These are phyloP conservation scores for Rheum nobile DNA, from an alignment of 148 eudicot species.

Conservation along the genomic window DNA sequence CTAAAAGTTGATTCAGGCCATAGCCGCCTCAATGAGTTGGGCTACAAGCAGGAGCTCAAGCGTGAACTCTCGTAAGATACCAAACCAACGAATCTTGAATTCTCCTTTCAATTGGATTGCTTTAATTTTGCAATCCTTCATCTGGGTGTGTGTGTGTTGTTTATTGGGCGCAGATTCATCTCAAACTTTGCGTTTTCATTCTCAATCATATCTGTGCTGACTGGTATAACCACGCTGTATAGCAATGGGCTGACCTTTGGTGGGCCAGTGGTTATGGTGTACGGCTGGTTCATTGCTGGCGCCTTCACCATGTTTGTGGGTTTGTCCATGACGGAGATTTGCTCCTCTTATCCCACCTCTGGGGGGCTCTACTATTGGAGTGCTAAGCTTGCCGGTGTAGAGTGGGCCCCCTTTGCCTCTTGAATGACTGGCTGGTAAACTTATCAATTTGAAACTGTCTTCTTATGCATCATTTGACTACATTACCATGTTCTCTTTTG, in stretches of 20 bases:
- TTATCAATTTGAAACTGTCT: neutral
- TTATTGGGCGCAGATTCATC: slow-evolving; percentile 41
- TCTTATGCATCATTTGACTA: too few species aligned
- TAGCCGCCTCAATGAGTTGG: slow-evolving; percentile 50
- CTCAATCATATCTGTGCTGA: slow-evolving; percentile 74
- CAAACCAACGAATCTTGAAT: neutral
- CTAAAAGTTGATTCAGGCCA: slow-evolving; percentile 67
- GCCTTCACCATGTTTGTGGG: slow-evolving; percentile 74
- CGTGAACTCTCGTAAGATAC: slow-evolving; percentile 76
- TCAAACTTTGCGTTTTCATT: slow-evolving; percentile 82
- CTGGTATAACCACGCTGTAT: slow-evolving; percentile 74
- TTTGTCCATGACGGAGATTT: slow-evolving; percentile 84
- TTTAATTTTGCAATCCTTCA: neutral
- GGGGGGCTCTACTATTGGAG: slow-evolving; percentile 94
- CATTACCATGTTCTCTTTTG: too few species aligned
- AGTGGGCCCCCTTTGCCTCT: slow-evolving; percentile 88
- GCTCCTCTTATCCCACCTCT: slow-evolving; percentile 86
- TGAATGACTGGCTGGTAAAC: slow-evolving; percentile 75
- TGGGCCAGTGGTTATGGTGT: slow-evolving; percentile 62
- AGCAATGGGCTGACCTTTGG: slow-evolving; percentile 55
- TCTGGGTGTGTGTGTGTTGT: neutral
- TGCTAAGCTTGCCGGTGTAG: slow-evolving; percentile 84
- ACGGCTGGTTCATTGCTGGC: slow-evolving; percentile 81
- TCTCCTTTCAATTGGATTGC: neutral
- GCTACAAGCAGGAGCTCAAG: slow-evolving; percentile 88